Base-by-base conservation (phyloP, 768 basidiomycete genomes). In the Coprinopsis sp. region DNA sequence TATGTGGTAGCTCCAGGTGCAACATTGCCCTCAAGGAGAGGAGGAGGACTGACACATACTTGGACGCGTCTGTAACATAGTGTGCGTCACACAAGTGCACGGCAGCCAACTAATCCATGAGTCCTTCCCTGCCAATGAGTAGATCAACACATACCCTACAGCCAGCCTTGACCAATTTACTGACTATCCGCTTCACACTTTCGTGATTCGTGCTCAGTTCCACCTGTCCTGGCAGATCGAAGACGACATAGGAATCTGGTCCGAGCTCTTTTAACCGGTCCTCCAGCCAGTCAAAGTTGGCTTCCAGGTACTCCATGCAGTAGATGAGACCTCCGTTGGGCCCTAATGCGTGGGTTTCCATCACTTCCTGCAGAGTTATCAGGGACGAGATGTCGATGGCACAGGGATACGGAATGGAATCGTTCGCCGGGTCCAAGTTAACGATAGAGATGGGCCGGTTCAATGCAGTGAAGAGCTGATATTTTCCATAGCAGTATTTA, bases 301-400 rank as follows among this genome's bases (percentile, higher is more conserved):
- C 81, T 57, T 98, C 94, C 8, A 99, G 77, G 58, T 97, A 96
- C 60, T 97, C 94, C 78, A 96, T 87, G 60, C 92, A 95, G 58
- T 92, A 98, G 22, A 98, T 66, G 84, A 97, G 90, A 5, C 81
- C 95, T 12, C 96, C 96, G 55, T 99, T 99, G 0, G 96, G 96
- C 0, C 96, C 96, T 1, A 99, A 74, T 0, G 80, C 79, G 55
- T 86, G 79, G 43, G 82, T 79, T 11, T 81, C 65, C 94, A 97
- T 96, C 14, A 81, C 91, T 55, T 91, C 87, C 38, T 84, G 70
- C 29, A 98, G 79, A 0, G 86, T 91, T 62, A 99, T 88, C 46
- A 98, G 78, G 0, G 80, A 79, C 1, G 87, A 74, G 41, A 98
- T 87, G 61, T 88, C 82, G 60, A 99, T 72, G 0, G 88, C 81